These are phyloP conservation scores for Fusarium subglutinans DNA, from an alignment of 2,329 filamentous ascomycete genomes.

Conservation along the genomic window DNA sequence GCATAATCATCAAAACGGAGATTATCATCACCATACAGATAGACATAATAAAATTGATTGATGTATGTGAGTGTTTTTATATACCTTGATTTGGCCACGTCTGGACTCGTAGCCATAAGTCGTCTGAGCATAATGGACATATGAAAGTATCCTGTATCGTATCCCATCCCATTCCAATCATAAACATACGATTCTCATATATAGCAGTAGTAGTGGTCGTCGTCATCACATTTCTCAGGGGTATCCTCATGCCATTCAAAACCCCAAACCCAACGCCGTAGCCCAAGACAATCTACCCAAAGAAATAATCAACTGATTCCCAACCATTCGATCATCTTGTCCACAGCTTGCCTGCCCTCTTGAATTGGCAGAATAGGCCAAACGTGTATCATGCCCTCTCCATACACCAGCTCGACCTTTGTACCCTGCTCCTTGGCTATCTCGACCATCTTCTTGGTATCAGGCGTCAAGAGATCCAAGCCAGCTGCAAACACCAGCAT, in stretches of 20 bases:
- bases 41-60: not conserved
- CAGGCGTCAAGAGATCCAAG: conserved; percentile 44
- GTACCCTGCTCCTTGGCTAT: conserved; percentile 39
- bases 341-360: conserved; percentile 41
- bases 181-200: not conserved
- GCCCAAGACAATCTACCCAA: conserved; percentile 2
- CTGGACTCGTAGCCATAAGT: not conserved
- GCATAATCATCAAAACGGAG: not conserved
- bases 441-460: conserved; percentile 42
- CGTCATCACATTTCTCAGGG: conserved; percentile 2
- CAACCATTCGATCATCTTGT: conserved; percentile 44
- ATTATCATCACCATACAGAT: not conserved
- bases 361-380: conserved; percentile 45
- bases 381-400: conserved; percentile 47
- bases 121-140: not conserved
- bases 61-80: not conserved
- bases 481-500: conserved; percentile 44
- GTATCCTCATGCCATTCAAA: conserved; percentile 17
- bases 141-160: not conserved
- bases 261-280: conserved; percentile 17
- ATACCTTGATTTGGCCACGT: not conserved
- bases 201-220: not conserved
- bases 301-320: conserved; percentile 1
- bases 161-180: not conserved
- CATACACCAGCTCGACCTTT: conserved; percentile 42